Evolutionary conservation across 2,329 filamentous ascomycete genomes (phyloP), one percentile per base, ranked within the genome.

Genomic region (Didymella arachidicola): DNA sequence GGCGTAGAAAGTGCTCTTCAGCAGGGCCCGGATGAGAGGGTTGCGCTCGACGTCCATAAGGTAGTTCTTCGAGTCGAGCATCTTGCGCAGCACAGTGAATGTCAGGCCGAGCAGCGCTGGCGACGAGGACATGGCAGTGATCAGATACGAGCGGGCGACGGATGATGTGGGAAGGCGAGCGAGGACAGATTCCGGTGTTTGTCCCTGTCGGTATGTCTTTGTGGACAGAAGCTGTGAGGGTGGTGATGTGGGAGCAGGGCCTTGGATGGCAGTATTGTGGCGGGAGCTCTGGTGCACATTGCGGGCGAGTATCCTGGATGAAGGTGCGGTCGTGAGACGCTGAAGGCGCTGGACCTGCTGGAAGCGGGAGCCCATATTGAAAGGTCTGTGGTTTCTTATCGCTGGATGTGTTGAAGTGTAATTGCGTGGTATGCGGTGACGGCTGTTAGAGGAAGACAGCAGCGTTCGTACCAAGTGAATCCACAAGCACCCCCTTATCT

Each of bases 1-100:
- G 25, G 88, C 87, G 75, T 97, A 97, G 69, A 97, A 93, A 0
- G 92, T 96, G 72, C 88, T 86, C 74, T 93, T 92, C 48, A 97
- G 81, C 41, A 93, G 72, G 59, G 81, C 85, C 42, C 87, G 84
- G 16, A 96, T 82, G 1, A 94, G 45, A 0, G 86, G 86, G 72
- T 96, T 97, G 51, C 79, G 82, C 72, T 96, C 92, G 4, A 92
- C 88, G 74, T 89, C 89, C 57, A 95, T 82, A 0, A 93, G 53
- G 1, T 85, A 79, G 57, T 81, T 88, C 49, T 84, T 84, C 26
- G 90, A 88, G 74, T 92, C 83, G 11, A 93, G 89, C 66, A 96
- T 84, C 22, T 84, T 74, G 7, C 82, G 84, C 78, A 96, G 89
- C 58, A 90, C 75, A 52, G 82, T 82, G 45, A 95, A 81, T 7